These are phyloP conservation scores for Fragaria vesca DNA, from an alignment of 306 rosid genomes.

Conservation along the genomic window DNA sequence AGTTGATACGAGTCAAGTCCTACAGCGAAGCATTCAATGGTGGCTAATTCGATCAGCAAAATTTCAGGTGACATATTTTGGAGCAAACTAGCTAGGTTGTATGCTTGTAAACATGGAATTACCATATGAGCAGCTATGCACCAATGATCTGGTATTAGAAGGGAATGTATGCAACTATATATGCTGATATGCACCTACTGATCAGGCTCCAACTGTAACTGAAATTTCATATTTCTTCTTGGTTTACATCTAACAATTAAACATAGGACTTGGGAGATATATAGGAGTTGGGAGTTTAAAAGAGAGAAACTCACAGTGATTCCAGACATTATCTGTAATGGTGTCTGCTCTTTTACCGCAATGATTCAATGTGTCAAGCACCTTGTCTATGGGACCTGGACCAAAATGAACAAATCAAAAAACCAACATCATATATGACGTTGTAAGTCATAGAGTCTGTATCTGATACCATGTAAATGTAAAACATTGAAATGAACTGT, in stretches of 20 bases:
- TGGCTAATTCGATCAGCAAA: not conserved
- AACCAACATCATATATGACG: not conserved
- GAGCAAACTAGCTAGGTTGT: not conserved
- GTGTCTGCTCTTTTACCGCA: slow-evolving; percentile 61
- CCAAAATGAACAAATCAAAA: not conserved
- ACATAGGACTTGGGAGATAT: not conserved
- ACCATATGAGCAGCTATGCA: not conserved
- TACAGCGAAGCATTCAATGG: not conserved
- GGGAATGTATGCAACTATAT: not conserved
- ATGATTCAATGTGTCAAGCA: slow-evolving; percentile 34
- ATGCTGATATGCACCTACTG: not conserved
- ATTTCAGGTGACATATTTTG: not conserved
- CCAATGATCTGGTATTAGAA: not conserved
- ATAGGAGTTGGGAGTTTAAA: not conserved
- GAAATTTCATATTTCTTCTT: not conserved
- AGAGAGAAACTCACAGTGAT: slow-evolving; percentile 56
- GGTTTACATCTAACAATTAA: not conserved
- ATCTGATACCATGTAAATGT: not conserved
- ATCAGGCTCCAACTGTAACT: not conserved
- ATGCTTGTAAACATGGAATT: not conserved
- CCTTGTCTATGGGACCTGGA: slow-evolving; percentile 43
- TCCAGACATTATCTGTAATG: slow-evolving; percentile 54
- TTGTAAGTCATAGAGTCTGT: not conserved
- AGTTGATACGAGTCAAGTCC: not conserved
- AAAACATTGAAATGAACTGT: not conserved